phyloP scores from a whole-genome alignment of 1,284 basidiomycete species.

The Ganoderma sinense region DNA sequence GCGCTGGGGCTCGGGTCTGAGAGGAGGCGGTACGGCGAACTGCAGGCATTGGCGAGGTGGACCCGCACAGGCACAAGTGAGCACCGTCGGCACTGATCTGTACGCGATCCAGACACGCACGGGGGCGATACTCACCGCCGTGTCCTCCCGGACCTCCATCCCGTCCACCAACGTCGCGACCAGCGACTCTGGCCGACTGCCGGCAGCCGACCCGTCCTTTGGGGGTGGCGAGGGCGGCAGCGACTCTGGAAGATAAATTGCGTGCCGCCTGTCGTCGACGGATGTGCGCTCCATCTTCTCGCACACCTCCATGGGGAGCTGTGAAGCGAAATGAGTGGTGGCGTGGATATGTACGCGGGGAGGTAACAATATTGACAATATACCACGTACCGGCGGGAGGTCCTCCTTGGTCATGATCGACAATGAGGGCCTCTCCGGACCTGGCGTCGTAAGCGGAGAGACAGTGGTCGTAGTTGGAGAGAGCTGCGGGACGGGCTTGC shows the following conservation, averaged over 20 bases:
- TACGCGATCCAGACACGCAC: slow-evolving; percentile 20
- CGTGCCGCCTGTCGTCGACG: slow-evolving; percentile 39
- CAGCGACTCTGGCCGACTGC: slow-evolving; percentile 23
- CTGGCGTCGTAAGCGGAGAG: slow-evolving; percentile 39
- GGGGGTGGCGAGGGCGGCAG: slow-evolving; percentile 16
- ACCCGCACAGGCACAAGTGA: slow-evolving; percentile 10
- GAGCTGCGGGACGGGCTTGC: slow-evolving; percentile 71
- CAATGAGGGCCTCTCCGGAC: slow-evolving; percentile 39
- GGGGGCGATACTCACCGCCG: slow-evolving; percentile 19
- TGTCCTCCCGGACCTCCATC: slow-evolving; percentile 39
- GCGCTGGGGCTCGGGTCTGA: slow-evolving; percentile 12
- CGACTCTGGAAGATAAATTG: slow-evolving; percentile 25
- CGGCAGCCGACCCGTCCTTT: slow-evolving; percentile 16
- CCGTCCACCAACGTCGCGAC: slow-evolving; percentile 21
- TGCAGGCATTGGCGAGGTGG: slow-evolving; percentile 27
- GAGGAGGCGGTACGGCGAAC: slow-evolving; percentile 21
- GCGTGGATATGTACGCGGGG: neutral
- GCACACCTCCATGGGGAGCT: slow-evolving; percentile 63
- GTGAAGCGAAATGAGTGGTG: slow-evolving; percentile 28
- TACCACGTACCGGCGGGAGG: slow-evolving; percentile 53
- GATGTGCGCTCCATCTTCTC: slow-evolving; percentile 50
- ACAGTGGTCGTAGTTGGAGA: slow-evolving; percentile 64
- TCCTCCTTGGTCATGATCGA: slow-evolving; percentile 40
- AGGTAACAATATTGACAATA: slow-evolving; percentile 6
- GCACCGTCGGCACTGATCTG: slow-evolving; percentile 14